Conservation (phyloP, 75 land plant species). For the Adiantum capillusveneris region DNA sequence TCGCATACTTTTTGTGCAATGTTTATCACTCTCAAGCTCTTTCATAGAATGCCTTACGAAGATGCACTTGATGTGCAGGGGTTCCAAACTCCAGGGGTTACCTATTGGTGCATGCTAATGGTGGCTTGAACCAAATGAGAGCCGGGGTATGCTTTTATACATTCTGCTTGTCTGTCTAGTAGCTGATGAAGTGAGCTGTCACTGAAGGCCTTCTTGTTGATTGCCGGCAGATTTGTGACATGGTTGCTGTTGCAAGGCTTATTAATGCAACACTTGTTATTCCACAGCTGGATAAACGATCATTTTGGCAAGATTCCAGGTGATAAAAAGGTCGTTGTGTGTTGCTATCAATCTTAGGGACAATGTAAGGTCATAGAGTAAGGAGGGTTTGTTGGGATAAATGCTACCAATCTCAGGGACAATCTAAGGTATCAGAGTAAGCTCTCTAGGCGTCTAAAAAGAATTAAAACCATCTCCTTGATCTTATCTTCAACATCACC, state of each 20-base stretch:
- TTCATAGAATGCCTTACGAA: neutral
- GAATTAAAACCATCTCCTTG: too few species aligned
- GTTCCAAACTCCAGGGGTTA: constrained; percentile 42
- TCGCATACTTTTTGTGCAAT: too few species aligned
- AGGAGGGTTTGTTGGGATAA: too few species aligned
- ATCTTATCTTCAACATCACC: too few species aligned
- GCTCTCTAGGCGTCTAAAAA: too few species aligned
- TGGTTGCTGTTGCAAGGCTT: constrained; percentile 94
- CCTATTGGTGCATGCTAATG: constrained; percentile 76
- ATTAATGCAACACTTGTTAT: constrained; percentile 95
- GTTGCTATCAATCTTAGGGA: too few species aligned
- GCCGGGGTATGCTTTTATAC: constrained; percentile 57
- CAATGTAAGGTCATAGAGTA: too few species aligned
- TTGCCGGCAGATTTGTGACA: constrained; percentile 73
- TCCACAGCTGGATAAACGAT: constrained; percentile 89
- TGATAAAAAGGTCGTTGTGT: constrained; percentile 8
- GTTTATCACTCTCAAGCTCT: too few species aligned
- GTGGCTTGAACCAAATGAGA: constrained; percentile 91
- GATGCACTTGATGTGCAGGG: neutral
- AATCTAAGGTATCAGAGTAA: too few species aligned
- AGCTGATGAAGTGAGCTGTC: neutral
- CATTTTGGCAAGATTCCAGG: constrained; percentile 98
- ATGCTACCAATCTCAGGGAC: too few species aligned
- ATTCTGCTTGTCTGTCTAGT: neutral
- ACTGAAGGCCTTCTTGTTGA: neutral